A percentile compares a stretch with the other conserved stretches of the same genome.
Evolutionary conservation across 2,329 filamentous ascomycete genomes (phyloP).

Genomic region (Aspergillus sp.): DNA sequence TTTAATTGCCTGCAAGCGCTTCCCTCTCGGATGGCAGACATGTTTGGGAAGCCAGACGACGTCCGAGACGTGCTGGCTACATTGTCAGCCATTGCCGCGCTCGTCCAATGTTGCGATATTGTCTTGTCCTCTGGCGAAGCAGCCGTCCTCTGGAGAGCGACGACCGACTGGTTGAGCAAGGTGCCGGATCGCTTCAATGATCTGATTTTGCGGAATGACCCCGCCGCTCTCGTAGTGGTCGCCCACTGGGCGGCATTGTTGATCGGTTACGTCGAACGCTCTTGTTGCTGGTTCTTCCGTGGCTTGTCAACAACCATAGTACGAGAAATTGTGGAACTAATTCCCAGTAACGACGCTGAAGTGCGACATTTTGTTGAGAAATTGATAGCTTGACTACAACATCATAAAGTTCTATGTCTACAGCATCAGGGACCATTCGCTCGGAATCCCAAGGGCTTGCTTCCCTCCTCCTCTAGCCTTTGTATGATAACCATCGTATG

Average conservation of each 20-base stretch:
- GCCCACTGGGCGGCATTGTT: conserved; percentile 6
- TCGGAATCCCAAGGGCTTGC: no score
- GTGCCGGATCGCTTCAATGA: not conserved
- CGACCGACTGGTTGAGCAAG: conserved; percentile 1
- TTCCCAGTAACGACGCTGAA: no score
- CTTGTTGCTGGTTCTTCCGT: conserved; percentile 5
- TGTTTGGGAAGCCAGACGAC: conserved; percentile 3
- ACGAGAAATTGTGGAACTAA: no score
- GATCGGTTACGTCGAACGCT: not conserved
- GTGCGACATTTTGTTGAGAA: no score
- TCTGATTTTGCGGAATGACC: not conserved
- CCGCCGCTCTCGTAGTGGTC: not conserved
- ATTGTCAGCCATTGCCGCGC: not conserved
- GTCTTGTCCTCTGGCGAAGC: not conserved
- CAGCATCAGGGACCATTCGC: no score
- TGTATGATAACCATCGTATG: no score
- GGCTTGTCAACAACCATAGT: not conserved
- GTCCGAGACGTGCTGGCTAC: not conserved
- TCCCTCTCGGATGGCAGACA: conserved; percentile 1
- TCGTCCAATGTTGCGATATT: conserved; percentile 5
- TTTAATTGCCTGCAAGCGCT: not conserved
- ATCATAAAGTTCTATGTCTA: no score
- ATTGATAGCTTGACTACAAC: no score
- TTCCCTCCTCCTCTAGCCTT: no score
- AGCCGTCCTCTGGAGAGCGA: not conserved